A percentile compares a stretch with the other conserved stretches of the same genome.
These are phyloP conservation scores for Verticillium isaacii DNA, from an alignment of 2,329 filamentous ascomycete genomes.

Conservation along the genomic window DNA sequence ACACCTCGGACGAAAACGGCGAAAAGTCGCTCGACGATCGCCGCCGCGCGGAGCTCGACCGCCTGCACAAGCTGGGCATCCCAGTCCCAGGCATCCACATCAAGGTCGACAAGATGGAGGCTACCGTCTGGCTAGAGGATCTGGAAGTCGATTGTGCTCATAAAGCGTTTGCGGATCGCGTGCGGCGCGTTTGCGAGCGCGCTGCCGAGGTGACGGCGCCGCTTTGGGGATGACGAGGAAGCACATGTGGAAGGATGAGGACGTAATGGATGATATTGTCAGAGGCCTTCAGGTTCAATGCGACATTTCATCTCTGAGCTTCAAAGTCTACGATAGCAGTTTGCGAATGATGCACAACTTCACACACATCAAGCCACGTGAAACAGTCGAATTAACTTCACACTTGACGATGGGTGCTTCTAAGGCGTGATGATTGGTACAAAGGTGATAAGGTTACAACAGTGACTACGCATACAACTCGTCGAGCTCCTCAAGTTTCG, in stretches of 20 bases:
- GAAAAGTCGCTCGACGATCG: constrained; percentile 41
- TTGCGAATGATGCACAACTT: too few relatives aligned
- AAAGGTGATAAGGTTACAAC: constrained; percentile 12
- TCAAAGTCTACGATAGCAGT: too few relatives aligned
- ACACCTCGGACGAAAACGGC: constrained; percentile 17
- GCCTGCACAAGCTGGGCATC: constrained; percentile 79
- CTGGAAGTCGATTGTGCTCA: constrained; percentile 84
- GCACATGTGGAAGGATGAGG: background rate
- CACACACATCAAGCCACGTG: background rate
- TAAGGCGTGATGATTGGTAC: constrained; percentile 10
- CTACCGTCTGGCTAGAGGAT: constrained; percentile 87
- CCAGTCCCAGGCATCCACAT: constrained; percentile 87
- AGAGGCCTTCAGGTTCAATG: background rate
- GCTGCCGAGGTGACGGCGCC: constrained; percentile 83
- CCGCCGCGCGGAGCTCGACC: constrained; percentile 65
- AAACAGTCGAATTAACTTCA: background rate
- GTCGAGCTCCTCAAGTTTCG: background rate
- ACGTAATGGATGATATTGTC: background rate
- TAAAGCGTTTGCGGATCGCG: constrained; percentile 73
- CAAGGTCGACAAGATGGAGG: constrained; percentile 80
- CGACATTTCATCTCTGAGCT: background rate
- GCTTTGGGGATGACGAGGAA: constrained; percentile 40
- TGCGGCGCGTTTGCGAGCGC: constrained; percentile 84
- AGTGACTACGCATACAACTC: constrained; percentile 7
- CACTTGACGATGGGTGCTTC: background rate